Conservation (phyloP, 1,284 basidiomycete species). For the Moesziomyces aphidis region DNA sequence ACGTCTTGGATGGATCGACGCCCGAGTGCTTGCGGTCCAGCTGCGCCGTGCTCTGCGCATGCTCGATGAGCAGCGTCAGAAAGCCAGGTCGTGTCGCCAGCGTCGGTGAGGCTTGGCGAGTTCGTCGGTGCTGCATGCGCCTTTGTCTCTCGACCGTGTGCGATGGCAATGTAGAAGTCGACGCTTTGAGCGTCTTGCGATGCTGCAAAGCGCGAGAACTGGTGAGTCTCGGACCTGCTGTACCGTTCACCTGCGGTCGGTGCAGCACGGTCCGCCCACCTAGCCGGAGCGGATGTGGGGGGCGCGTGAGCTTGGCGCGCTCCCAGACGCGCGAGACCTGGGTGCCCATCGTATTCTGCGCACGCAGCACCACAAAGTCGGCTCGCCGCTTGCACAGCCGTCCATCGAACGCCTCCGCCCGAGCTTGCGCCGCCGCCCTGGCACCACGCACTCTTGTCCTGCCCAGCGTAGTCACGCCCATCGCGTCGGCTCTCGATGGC, state of each 20-base stretch:
- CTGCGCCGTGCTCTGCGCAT: constrained; percentile 35
- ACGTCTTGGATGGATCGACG: constrained; percentile 29
- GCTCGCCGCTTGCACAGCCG: constrained; percentile 11
- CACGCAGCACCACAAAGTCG: constrained; percentile 26
- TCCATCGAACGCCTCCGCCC: constrained; percentile 9
- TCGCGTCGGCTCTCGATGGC: neutral
- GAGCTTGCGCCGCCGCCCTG: constrained; percentile 12
- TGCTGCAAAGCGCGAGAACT: constrained; percentile 13
- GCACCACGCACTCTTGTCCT: constrained; percentile 29
- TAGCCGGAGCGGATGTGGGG: constrained; percentile 33
- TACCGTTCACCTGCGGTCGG: constrained; percentile 5
- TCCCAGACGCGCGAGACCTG: constrained; percentile 23
- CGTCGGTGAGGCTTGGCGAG: constrained; percentile 7
- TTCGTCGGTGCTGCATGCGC: neutral
- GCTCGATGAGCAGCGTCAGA: constrained; percentile 54
- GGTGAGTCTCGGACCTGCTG: constrained; percentile 23
- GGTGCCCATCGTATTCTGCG: constrained; percentile 22
- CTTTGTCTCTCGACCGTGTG: neutral
- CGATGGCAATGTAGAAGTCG: neutral
- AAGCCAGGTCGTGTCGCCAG: constrained; percentile 52
- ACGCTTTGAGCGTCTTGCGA: constrained; percentile 7
- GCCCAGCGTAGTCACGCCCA: constrained; percentile 14
- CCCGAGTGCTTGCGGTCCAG: constrained; percentile 29
- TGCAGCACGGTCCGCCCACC: neutral
- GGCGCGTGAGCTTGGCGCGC: constrained; percentile 24